Evolutionary conservation across 106 monocot species (phyloP), one percentile per base, ranked within the genome.

Genomic region (Phalaenopsis aphrodite): DNA sequence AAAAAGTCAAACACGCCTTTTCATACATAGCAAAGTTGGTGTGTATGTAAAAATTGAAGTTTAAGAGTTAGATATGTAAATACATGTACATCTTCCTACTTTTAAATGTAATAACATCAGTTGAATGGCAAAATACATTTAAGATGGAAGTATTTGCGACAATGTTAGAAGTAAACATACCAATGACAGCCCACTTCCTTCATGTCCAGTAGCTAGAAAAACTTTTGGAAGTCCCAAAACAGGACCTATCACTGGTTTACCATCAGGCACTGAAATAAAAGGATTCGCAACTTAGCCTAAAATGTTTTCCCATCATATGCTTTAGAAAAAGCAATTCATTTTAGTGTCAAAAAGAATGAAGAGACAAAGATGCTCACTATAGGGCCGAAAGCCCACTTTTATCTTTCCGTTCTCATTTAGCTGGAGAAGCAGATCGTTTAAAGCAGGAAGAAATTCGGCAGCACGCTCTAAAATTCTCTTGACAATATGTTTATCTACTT

Each of bases 101-200:
- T 30, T 30, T 30, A 30, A 30, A 30, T 30, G 30, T 30, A 30
- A 30, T 30, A 30, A 30, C 30, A 30, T 30, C 30, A 30, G 30
- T 30, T 30, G 30, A 43, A 55, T 24, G 16, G 49, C 5, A 14
- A 78, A 39, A 71, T 76, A 23, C 17, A 42, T 77, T 71, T 19
- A 72, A 42, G 10, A 65, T 0, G 11, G 12, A 41, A 76, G 36
- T 42, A 55, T 75, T 66, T 19, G 16, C 39, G 36, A 71, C 30
- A 30, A 30, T 30, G 37, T 39, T 69, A 66, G 15, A 61, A n/a
- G 58, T 58, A 58, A 48, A 71, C 38, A 77, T 88, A 97, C 96
- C 96, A 93, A 82, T 85, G 81, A 85, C 79, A 97, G 90, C 79
- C 96, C 96, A 84, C 83, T 84, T 82, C 96, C 94, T 93, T 94